Percentiles rank a stretch among this genome's conserved stretches.
phyloP scores from a whole-genome alignment of 768 basidiomycete genomes.

The Lactarius sp. region DNA sequence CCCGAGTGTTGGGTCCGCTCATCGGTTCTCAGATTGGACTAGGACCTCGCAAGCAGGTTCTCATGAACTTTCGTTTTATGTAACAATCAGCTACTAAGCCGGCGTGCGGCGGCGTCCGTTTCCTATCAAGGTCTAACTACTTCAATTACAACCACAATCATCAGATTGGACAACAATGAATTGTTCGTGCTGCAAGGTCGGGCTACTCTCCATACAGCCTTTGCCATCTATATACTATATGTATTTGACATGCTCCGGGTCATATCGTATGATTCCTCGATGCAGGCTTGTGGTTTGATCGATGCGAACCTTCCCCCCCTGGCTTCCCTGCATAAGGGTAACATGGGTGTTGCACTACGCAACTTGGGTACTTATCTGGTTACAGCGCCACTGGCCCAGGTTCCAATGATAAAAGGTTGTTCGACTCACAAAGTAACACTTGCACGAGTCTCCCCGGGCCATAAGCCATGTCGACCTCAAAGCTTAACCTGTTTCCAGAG shows the following conservation, averaged over 20 bases:
- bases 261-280: not conserved
- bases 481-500: not conserved
- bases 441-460: not conserved
- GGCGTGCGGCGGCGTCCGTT: not conserved
- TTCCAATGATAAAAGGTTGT: slow-evolving; percentile 5
- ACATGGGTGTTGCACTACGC: not conserved
- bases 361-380: not conserved
- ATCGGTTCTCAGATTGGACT: not conserved
- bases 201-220: not conserved
- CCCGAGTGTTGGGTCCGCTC: not conserved
- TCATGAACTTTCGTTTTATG: not conserved
- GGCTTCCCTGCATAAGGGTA: not conserved
- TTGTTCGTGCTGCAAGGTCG: not conserved
- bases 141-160: not conserved
- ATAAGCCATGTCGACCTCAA: slow-evolving; percentile 7
- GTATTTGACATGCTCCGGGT: not conserved
- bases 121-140: not conserved
- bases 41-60: not conserved
- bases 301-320: not conserved
- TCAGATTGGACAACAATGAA: not conserved
- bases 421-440: not conserved
- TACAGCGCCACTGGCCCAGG: not conserved
- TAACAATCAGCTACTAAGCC: not conserved
- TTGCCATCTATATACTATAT: not conserved
- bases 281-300: not conserved